A percentile compares a stretch with the other conserved stretches of the same genome.
Conservation (phyloP, 441 rosid genomes). For the Omphalea diandra region DNA sequence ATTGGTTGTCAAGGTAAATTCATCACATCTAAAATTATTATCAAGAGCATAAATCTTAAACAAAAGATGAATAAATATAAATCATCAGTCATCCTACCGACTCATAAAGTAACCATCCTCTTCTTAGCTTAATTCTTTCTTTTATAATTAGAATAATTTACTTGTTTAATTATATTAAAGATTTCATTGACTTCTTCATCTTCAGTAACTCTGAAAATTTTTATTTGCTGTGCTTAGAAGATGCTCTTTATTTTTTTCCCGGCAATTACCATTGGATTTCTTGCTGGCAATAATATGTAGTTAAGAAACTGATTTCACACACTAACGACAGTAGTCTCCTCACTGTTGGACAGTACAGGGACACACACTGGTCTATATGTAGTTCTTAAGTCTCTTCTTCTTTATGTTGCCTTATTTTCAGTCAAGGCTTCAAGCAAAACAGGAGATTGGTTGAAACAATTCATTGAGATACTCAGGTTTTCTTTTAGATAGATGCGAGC, state of each 20-base stretch:
- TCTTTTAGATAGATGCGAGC: slow-evolving; percentile 15
- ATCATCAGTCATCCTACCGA: not conserved
- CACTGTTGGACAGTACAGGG: not conserved
- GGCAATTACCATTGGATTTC: not conserved
- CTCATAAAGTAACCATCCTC: not conserved
- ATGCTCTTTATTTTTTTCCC: not conserved
- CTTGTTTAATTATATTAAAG: not conserved
- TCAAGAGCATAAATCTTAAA: not conserved
- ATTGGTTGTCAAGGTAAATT: slow-evolving; percentile 68
- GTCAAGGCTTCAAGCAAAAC: slow-evolving; percentile 81
- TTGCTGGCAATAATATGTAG: not conserved
- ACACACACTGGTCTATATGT: not conserved
- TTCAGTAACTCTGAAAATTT: not conserved
- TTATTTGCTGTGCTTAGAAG: not conserved
- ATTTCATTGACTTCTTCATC: slow-evolving; percentile 6
- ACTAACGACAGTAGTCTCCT: not conserved
- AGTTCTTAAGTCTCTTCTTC: slow-evolving; percentile 14
- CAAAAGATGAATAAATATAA: not conserved
- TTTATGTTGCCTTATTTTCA: slow-evolving; percentile 30
- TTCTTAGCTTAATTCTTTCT: not conserved
- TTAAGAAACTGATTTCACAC: not conserved
- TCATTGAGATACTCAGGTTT: slow-evolving; percentile 65
- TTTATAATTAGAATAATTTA: slow-evolving; percentile 1
- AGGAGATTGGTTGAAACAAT: slow-evolving; percentile 63
- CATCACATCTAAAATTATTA: not conserved